Percentiles rank a stretch among this genome's conserved stretches.
These are phyloP conservation scores for Sphaerobolus stellatus DNA, from an alignment of 1,284 basidiomycete species.

Conservation along the genomic window DNA sequence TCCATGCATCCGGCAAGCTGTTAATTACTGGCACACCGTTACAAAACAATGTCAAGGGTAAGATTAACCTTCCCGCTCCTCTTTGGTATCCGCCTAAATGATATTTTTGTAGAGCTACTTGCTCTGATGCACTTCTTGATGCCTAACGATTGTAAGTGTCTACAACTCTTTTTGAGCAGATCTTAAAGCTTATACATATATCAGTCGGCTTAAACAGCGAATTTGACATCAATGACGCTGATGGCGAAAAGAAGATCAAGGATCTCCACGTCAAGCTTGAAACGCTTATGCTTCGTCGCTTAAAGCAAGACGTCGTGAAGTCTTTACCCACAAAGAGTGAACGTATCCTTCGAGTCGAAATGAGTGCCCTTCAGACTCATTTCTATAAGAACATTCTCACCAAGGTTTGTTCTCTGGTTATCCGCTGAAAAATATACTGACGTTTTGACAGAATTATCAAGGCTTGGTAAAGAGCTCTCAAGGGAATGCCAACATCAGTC, in stretches of 20 bases:
- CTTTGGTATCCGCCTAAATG: neutral
- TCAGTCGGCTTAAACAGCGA: slow-evolving; percentile 84
- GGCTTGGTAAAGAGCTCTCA: slow-evolving; percentile 87
- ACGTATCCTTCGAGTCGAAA: slow-evolving; percentile 95
- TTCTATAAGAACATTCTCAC: slow-evolving; percentile 99
- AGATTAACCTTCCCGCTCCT: slow-evolving; percentile 23
- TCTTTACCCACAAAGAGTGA: slow-evolving; percentile 98
- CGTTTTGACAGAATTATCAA: slow-evolving; percentile 75
- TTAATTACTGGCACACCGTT: slow-evolving; percentile 98
- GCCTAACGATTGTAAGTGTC: slow-evolving; percentile 88
- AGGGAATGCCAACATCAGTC: slow-evolving; percentile 82
- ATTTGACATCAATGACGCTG: slow-evolving; percentile 90
- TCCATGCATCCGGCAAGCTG: slow-evolving; percentile 88
- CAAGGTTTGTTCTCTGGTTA: slow-evolving; percentile 52
- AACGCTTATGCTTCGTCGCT: slow-evolving; percentile 90
- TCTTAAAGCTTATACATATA: slow-evolving; percentile 19
- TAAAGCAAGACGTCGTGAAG: slow-evolving; percentile 98
- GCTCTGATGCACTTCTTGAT: slow-evolving; percentile 99
- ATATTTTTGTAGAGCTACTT: slow-evolving; percentile 68
- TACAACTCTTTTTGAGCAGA: slow-evolving; percentile 4
- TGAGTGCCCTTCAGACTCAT: slow-evolving; percentile 95
- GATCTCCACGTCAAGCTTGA: slow-evolving; percentile 93
- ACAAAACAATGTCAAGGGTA: slow-evolving; percentile 98
- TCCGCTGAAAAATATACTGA: neutral
- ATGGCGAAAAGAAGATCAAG: slow-evolving; percentile 94